These are phyloP conservation scores for Stachybotrys echinatus DNA, from an alignment of 2,329 filamentous ascomycete genomes.

Conservation along the genomic window DNA sequence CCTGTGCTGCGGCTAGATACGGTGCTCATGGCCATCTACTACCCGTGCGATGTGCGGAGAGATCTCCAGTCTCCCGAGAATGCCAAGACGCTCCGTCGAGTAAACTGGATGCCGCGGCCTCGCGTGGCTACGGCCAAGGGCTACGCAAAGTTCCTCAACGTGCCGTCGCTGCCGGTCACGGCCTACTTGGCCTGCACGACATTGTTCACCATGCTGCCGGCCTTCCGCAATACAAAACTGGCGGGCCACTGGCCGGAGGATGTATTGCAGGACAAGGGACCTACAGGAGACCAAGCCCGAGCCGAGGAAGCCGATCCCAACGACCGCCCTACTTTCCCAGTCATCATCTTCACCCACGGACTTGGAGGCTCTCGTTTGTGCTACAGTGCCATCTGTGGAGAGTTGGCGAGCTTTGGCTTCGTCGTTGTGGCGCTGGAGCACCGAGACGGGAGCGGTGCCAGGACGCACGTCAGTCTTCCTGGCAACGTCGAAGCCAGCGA, in stretches of 20 bases:
- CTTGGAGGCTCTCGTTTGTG: conserved; percentile 58
- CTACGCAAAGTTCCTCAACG: conserved; percentile 55
- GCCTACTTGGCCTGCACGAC: conserved; percentile 50
- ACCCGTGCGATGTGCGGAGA: conserved; percentile 44
- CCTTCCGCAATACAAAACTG: conserved; percentile 54
- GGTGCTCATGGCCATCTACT: conserved; percentile 61
- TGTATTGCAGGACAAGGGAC: conserved; percentile 25
- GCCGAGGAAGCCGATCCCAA: background rate
- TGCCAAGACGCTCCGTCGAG: conserved; percentile 40
- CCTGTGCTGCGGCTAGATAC: conserved; percentile 43
- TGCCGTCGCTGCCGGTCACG: conserved; percentile 42
- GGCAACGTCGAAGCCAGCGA: conserved; percentile 28
- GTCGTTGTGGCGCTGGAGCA: conserved; percentile 62
- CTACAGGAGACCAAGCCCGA: conserved; percentile 24
- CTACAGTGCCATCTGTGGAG: conserved; percentile 58
- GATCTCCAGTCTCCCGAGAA: conserved; percentile 16
- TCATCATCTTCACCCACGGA: conserved; percentile 63
- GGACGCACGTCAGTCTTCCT: conserved; percentile 55
- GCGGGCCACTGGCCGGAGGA: conserved; percentile 49
- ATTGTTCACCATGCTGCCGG: conserved; percentile 61
- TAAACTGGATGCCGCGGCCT: conserved; percentile 59
- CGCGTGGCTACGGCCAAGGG: conserved; percentile 50
- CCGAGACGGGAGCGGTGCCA: conserved; percentile 57
- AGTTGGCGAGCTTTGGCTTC: conserved; percentile 62
- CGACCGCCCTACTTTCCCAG: conserved; percentile 46